A percentile compares a stretch with the other conserved stretches of the same genome.
Conservation (phyloP, 2,329 filamentous ascomycete species). For the Tolypocladium guangdongense region DNA sequence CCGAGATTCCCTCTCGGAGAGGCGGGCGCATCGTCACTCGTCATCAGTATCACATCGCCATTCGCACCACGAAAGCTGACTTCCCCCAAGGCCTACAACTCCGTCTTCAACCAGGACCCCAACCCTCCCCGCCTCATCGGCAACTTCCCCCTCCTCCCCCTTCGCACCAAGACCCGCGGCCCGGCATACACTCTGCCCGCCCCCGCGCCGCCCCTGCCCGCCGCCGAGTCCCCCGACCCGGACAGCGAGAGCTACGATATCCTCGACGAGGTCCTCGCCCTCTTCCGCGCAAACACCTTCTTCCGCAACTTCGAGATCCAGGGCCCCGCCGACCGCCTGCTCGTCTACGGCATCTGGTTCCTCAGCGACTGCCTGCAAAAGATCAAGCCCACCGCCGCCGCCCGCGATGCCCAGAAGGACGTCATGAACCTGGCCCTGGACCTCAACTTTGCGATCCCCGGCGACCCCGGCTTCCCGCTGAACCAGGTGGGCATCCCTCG, state of each 20-base stretch:
- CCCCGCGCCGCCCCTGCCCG: conserved; percentile 45
- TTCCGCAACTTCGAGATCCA: conserved; percentile 99
- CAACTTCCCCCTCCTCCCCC: conserved; percentile 89
- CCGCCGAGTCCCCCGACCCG: conserved; percentile 60
- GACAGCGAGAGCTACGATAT: conserved; percentile 93
- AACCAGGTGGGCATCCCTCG: conserved; percentile 53
- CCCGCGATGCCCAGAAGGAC: conserved; percentile 55
- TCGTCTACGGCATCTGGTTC: conserved; percentile 95
- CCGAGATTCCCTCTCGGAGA: no score
- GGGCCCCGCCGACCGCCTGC: conserved; percentile 81
- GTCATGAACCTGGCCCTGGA: conserved; percentile 87
- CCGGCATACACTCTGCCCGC: conserved; percentile 74
- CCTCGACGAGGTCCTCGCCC: conserved; percentile 80
- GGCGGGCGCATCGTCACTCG: neutral
- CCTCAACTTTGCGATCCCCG: conserved; percentile 84
- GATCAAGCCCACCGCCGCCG: conserved; percentile 63
- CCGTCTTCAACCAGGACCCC: conserved; percentile 83
- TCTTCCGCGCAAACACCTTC: conserved; percentile 97
- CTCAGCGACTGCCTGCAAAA: conserved; percentile 82
- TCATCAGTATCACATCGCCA: neutral
- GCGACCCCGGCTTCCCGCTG: conserved; percentile 83
- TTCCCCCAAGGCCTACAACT: conserved; percentile 78
- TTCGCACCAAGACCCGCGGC: conserved; percentile 91
- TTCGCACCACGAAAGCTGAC: neutral
- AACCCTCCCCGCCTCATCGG: conserved; percentile 53